These are phyloP conservation scores for Trichaptum fuscoviolaceum DNA, from an alignment of 768 basidiomycete genomes.

Conservation along the genomic window DNA sequence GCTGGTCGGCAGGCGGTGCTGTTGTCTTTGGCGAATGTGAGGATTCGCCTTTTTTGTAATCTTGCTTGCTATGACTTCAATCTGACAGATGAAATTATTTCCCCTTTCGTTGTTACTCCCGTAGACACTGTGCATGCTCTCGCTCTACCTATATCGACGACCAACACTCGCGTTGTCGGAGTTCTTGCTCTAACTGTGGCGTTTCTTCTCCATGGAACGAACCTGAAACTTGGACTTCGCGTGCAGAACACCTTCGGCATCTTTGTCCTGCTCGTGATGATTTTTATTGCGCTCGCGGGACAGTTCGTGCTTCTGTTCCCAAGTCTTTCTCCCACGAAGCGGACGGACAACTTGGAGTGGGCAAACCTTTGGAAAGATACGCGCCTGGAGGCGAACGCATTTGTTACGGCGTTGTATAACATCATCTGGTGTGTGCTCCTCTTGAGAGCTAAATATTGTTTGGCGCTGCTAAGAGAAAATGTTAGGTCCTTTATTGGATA, in stretches of 20 bases:
- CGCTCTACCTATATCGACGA: constrained; percentile 32
- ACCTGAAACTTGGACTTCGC: constrained; percentile 49
- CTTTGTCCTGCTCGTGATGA: constrained; percentile 55
- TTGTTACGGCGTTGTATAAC: constrained; percentile 60
- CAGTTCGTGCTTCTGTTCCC: constrained; percentile 36
- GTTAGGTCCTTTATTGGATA: constrained; percentile 68
- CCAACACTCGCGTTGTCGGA: constrained; percentile 48
- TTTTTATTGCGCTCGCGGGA: constrained; percentile 48
- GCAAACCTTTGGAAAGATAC: constrained; percentile 57
- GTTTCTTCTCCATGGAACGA: constrained; percentile 50
- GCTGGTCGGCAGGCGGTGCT: constrained; percentile 51
- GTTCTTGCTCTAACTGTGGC: constrained; percentile 52
- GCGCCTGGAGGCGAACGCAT: constrained; percentile 47
- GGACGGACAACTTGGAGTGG: constrained; percentile 54
- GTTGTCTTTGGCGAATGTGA: constrained; percentile 72
- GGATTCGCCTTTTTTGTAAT: constrained; percentile 12
- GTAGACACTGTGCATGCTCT: constrained; percentile 58
- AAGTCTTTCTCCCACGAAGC: constrained; percentile 42
- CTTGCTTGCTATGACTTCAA: background rate
- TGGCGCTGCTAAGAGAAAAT: background rate
- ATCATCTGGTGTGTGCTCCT: constrained; percentile 53
- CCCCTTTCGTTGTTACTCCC: background rate
- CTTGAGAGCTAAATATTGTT: background rate
- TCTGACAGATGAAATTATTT: background rate
- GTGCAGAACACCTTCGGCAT: constrained; percentile 60